phyloP scores from a whole-genome alignment of 2,329 filamentous ascomycete species.

The Ramularia endophylla region DNA sequence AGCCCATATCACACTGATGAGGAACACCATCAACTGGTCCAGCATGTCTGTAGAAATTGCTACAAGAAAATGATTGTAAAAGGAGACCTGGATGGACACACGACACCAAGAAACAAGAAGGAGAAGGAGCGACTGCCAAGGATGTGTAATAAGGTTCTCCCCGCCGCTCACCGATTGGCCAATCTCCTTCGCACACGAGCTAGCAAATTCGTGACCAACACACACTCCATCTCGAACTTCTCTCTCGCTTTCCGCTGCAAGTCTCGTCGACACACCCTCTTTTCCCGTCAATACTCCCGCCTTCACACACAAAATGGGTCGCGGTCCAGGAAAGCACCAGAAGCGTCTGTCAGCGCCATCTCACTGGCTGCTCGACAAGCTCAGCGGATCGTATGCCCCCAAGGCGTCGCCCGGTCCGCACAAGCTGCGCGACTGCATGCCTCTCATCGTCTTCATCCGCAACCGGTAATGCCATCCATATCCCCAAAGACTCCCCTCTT shows the following conservation, averaged over 20 bases:
- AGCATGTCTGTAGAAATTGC: too few species aligned
- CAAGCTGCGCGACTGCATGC: constrained; percentile 99
- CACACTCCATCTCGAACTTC: constrained; percentile 1
- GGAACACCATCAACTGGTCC: too few species aligned
- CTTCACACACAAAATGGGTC: constrained; percentile 53
- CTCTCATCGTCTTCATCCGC: constrained; percentile 96
- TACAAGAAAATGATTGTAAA: too few species aligned
- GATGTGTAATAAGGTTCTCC: too few species aligned
- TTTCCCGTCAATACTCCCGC: too few species aligned
- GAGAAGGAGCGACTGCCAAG: too few species aligned
- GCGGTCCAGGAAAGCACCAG: constrained; percentile 70
- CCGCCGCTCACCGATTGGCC: too few species aligned
- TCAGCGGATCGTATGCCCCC: constrained; percentile 72
- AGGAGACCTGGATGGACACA: too few species aligned
- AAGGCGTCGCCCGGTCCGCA: constrained; percentile 80
- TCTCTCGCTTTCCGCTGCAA: background rate
- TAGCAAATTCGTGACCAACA: background rate
- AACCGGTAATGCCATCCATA: constrained; percentile 48
- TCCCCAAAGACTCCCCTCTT: too few species aligned
- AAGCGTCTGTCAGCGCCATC: constrained; percentile 99
- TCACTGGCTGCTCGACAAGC: constrained; percentile 99
- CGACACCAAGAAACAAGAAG: too few species aligned
- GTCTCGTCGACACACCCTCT: constrained; percentile 11
- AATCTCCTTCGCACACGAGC: background rate
- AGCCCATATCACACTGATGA: too few species aligned